Base-by-base conservation (phyloP, 441 rosid genomes). In the Euphorbia celastroides region DNA sequence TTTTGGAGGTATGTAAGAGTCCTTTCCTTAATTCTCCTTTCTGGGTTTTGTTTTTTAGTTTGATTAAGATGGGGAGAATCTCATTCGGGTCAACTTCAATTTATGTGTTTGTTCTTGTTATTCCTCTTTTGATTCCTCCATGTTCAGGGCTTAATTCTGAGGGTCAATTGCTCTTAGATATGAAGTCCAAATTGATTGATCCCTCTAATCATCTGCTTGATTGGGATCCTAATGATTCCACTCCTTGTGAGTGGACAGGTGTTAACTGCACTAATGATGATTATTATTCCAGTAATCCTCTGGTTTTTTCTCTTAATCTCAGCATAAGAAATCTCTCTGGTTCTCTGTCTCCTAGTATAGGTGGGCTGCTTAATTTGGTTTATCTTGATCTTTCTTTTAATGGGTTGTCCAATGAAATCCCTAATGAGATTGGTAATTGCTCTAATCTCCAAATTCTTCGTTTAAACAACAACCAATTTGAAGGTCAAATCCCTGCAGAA, bases 201-300 rank as follows among this genome's bases (percentile, higher is more conserved):
- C 67, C 70, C 8, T 60, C 69, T 70, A 71, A 79, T 36, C 36
- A 74, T 77, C 67, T 93, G 70, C 75, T 56, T 57, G 77, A 82
- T 70, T 93, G 98, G 98, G 78, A 85, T 51, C 64, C 87, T 28
- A 74, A 66, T 73, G 89, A 84, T 83, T 72, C 88, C 68, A 80
- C 75, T n/a, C 98, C 98, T 42, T 93, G 98, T 79, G 72, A 78
- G 60, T 93, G 98, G 98, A 70, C 23, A 1, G 95, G 96, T 57
- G 97, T 93, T 68, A 78, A 69, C 7, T 93, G 98, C 82, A 79
- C 77, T 66, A 44, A 65, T 71, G 77, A 73, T 48, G 30, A 57
- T 44, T 61, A 55, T 52, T 52, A 52, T 46, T 46, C 51, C 7
- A 3, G 5, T 69, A 75, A 28, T 69, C 82, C 85, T 17, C 82